Evolutionary conservation across 352 stramenopile species (phyloP).

Genomic region (Phytophthora idaei): DNA sequence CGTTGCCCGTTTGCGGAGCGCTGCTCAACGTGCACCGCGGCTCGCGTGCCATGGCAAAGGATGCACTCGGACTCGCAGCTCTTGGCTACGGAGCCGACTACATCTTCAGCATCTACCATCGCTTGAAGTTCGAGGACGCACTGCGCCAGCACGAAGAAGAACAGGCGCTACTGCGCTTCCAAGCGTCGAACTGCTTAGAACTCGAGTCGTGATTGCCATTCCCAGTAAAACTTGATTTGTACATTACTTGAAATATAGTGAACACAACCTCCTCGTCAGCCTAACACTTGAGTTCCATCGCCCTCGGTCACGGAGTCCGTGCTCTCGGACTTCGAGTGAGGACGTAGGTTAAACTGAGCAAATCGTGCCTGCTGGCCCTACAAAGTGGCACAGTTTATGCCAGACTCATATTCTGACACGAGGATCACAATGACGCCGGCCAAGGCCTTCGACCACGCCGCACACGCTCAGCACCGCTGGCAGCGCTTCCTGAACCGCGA

Average conservation of each 20-base stretch:
- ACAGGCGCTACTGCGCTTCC: slow-evolving; percentile 12
- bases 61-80: slow-evolving; percentile 40
- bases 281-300: background rate
- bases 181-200: slow-evolving; percentile 7
- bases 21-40: slow-evolving; percentile 51
- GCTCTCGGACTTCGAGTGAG: background rate
- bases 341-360: slow-evolving; percentile 6
- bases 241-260: slow-evolving; percentile 24
- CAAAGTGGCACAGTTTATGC: background rate
- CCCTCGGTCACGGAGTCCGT: background rate
- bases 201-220: slow-evolving; percentile 9
- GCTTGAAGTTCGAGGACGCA: slow-evolving; percentile 34
- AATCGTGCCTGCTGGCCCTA: slow-evolving; percentile 1
- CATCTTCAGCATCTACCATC: slow-evolving; percentile 35
- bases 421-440: slow-evolving; percentile 15
- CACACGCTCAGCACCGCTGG: slow-evolving; percentile 37
- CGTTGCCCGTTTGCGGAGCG: slow-evolving; percentile 53
- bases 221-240: background rate
- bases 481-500: slow-evolving; percentile 30
- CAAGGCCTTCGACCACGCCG: slow-evolving; percentile 32
- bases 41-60: slow-evolving; percentile 47
- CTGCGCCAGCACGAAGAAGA: slow-evolving; percentile 24
- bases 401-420: background rate
- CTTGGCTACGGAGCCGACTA: slow-evolving; percentile 50
- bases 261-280: background rate